Evolutionary conservation across 306 rosid species (phyloP), one percentile per base, ranked within the genome.

Genomic region (Vigna radiata): DNA sequence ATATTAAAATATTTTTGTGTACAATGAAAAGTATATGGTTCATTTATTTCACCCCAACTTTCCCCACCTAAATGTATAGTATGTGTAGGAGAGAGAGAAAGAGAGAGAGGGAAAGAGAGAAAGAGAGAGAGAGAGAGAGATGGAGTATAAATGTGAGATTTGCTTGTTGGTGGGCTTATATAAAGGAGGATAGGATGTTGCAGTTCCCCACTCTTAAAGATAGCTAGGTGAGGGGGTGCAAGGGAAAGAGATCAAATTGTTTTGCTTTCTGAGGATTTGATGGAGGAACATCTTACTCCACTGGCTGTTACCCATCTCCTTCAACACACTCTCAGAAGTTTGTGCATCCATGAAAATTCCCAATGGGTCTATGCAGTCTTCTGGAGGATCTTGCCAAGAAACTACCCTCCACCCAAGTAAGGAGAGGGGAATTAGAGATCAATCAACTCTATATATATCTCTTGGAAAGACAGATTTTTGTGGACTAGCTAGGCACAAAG

Each of bases 361-460:
- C 96, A 90, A 54, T 94, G 98, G 98, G 90, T 94, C 86, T 94
- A 94, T 85, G 98, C 98, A 0, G 98, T 94, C 69, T 94, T 94
- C 75, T 94, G 98, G 98, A 91, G 98, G 84, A 94, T 94, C 90
- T 87, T 94, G n/a, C 98, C 98, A 9, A 87, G 98, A 86, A 94
- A 91, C 85, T 94, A 94, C 82, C 98, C 98, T 67, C 98, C 97
- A 14, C 97, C 98, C 78, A 94, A 94, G 98, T 94, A 86, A 82
- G 93, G 8, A 77, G 33, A 69, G 54, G 4, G 2, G 33, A 50
- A 43, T 64, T 50, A 50, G 17, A 66, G 27, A 63, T 64, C 47
- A 58, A 16, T 43, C 25, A 62, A 17, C 50, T 71, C 21, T 62
- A 61, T 44, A 25, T 25, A 25, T 25, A 27, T 60, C 23, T 49